Base-by-base conservation (phyloP, 2,329 filamentous ascomycete species). In the Penicillium sp. region DNA sequence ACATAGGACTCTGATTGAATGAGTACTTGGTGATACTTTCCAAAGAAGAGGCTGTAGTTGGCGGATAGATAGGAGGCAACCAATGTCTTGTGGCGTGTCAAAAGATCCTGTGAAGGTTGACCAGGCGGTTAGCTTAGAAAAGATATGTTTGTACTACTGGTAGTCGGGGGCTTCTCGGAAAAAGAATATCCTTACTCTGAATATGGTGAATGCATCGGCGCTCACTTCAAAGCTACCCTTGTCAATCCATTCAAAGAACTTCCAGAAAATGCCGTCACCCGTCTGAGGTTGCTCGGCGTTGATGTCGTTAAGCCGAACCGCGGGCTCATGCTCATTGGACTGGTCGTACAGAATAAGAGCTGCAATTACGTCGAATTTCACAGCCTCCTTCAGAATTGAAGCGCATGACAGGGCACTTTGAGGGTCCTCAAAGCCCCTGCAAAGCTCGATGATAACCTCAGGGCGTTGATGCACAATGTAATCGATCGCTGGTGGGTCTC, bases 161-260 rank as follows among this genome's bases (percentile, higher is more conserved):
- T 11, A 40, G 38, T 14, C 9, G 9, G 16, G 12, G 16, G 18
- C n/a, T n/a, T n/a, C n/a, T n/a, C 1, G 24, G 35, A 14, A 11
- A 23, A 21, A 20, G 6, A 9, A n/a, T 30, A 18, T 23, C 45
- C 83, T 66, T 81, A 96, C 90, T 71, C 93, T 84, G 74, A 99
- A 99, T 4, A 93, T 97, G 58, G 92, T 96, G 72, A 99, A 99
- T 1, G 94, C 93, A 78, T 99, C 94, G 30, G 94, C 93, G 66
- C 91, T 92, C 63, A 97, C 90, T 77, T 99, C 94, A 68, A 99
- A 99, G 28, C 89, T 92, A 64, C 91, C 91, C 74, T 91, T 91
- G 76, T 97, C 92, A 66, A 99, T 96, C 91, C 93, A 99, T 60
- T 89, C 85, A 69, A 99, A 97, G 75, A 97, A 97, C 47, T 84